phyloP scores from a whole-genome alignment of 148 eudicot species.

The Vaccinium darrowii region DNA sequence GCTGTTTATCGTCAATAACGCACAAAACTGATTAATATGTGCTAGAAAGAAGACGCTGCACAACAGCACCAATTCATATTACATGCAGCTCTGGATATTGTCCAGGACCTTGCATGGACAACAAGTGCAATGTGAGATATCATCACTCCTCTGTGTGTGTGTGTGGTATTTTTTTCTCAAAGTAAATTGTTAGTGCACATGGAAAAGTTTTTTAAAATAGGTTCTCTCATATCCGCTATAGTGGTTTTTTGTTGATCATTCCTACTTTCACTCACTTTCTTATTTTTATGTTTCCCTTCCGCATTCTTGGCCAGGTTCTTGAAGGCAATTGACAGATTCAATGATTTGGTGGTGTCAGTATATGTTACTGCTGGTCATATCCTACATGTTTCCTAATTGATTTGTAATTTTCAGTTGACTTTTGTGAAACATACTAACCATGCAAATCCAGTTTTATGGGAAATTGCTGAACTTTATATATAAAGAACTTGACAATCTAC shows the following conservation, averaged over 20 bases:
- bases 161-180: not conserved
- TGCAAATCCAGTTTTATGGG: not conserved
- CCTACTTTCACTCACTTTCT: not conserved
- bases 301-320: constrained; percentile 64
- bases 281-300: not conserved
- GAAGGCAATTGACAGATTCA: constrained; percentile 93
- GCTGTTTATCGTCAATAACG: not conserved
- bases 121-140: constrained; percentile 92
- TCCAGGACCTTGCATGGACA: constrained; percentile 98
- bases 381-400: constrained; percentile 39
- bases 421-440: not conserved
- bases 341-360: constrained; percentile 90
- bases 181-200: not conserved
- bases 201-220: too few relatives aligned
- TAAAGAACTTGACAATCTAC: too few relatives aligned
- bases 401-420: not conserved
- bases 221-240: too few relatives aligned
- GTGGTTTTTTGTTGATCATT: not conserved
- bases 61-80: constrained; percentile 92
- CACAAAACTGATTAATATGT: constrained; percentile 12
- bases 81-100: constrained; percentile 91
- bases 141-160: not conserved
- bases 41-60: constrained; percentile 93
- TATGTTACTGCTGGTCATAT: constrained; percentile 99
- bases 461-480: not conserved